Percentiles rank a stretch among this genome's conserved stretches.
phyloP scores from a whole-genome alignment of 805 yeast species.

The Ogataea trehaloabstinens region DNA sequence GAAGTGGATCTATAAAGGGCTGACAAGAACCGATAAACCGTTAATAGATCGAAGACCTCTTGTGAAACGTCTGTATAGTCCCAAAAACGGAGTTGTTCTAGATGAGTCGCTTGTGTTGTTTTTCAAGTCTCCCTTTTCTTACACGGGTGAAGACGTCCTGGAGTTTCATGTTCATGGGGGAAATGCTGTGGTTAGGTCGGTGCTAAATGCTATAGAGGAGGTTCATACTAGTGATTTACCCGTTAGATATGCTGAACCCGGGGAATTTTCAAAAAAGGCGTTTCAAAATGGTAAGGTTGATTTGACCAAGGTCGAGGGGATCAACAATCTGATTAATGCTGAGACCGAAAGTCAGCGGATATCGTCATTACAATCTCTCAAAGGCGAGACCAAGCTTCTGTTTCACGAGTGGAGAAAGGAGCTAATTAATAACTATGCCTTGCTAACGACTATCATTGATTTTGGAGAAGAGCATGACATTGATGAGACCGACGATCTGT shows the following conservation, averaged over 20 bases:
- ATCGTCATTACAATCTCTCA: slow-evolving; percentile 69
- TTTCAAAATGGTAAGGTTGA: slow-evolving; percentile 83
- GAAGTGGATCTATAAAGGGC: slow-evolving; percentile 37
- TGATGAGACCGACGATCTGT: slow-evolving; percentile 56
- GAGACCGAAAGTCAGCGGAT: slow-evolving; percentile 87
- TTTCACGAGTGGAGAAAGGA: slow-evolving; percentile 66
- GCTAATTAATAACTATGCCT: slow-evolving; percentile 65
- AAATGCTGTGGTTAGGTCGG: slow-evolving; percentile 71
- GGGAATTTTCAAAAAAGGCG: slow-evolving; percentile 88
- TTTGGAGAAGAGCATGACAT: slow-evolving; percentile 92
- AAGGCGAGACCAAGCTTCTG: slow-evolving; percentile 58
- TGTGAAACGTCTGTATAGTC: slow-evolving; percentile 54
- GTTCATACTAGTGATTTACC: slow-evolving; percentile 46
- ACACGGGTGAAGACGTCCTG: slow-evolving; percentile 87
- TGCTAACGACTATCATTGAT: slow-evolving; percentile 85
- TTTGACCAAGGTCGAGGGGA: slow-evolving; percentile 87
- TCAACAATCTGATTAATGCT: slow-evolving; percentile 84
- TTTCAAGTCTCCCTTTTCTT: slow-evolving; percentile 73
- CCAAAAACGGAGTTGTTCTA: slow-evolving; percentile 40
- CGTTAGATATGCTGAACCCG: slow-evolving; percentile 84
- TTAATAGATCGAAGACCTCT: slow-evolving; percentile 57
- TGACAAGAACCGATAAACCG: slow-evolving; percentile 39
- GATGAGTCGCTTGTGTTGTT: slow-evolving; percentile 76
- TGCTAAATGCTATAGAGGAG: slow-evolving; percentile 56
- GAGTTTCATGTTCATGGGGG: slow-evolving; percentile 97